Evolutionary conservation across 371 early-diverging fungal genomes (phyloP).

Genomic region (Rhizopus arrhizus): DNA sequence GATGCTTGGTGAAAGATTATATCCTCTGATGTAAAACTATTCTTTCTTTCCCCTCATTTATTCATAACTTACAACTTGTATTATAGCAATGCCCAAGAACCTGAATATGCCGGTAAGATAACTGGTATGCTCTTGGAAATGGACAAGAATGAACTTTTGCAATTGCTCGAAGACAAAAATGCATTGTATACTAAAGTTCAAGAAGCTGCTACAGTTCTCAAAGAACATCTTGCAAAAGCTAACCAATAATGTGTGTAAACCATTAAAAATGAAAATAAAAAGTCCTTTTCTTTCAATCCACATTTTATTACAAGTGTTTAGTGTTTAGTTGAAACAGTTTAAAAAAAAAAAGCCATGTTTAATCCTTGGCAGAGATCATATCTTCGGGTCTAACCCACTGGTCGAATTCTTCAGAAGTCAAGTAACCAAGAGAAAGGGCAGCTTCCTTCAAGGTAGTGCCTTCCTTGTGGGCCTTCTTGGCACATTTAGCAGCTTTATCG

Average conservation of each 20-base stretch:
- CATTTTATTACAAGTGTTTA: too few relatives aligned
- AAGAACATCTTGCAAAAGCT: conserved; percentile 68
- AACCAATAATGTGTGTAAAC: background rate
- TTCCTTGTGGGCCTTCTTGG: conserved; percentile 88
- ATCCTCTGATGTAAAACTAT: conserved; percentile 65
- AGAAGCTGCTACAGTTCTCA: conserved; percentile 88
- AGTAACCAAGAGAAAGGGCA: conserved; percentile 71
- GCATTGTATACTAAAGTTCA: conserved; percentile 67
- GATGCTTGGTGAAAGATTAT: conserved; percentile 84
- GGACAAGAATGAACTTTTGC: conserved; percentile 83
- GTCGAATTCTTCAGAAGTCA: conserved; percentile 81
- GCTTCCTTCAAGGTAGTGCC: conserved; percentile 81
- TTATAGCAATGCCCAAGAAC: conserved; percentile 44
- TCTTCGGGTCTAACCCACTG: conserved; percentile 85
- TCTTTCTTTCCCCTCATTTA: background rate
- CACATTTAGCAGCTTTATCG: conserved; percentile 84
- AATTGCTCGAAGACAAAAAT: conserved; percentile 69
- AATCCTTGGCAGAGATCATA: conserved; percentile 57
- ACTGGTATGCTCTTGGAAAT: conserved; percentile 95
- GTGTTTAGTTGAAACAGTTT: background rate
- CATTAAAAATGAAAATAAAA: background rate
- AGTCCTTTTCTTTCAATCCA: background rate
- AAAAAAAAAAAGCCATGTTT: conserved; percentile 1
- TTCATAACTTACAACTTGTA: background rate
- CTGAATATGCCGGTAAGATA: conserved; percentile 81